Conservation (phyloP, 78 protist genomes). For the Creolimax fragrantissima region DNA sequence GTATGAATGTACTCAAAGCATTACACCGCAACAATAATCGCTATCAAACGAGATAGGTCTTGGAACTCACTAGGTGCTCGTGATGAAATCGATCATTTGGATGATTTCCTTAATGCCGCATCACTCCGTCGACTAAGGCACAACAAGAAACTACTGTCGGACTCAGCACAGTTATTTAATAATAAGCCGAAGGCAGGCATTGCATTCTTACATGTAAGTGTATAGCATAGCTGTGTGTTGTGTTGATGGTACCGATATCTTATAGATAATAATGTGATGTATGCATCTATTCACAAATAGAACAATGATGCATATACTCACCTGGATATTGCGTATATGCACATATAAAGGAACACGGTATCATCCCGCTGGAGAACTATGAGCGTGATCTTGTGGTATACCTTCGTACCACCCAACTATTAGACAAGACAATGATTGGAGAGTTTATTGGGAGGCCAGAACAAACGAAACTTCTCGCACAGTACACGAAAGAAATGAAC, state of each 20-base stretch:
- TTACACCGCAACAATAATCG: no score
- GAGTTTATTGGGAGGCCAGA: slow-evolving; percentile 20
- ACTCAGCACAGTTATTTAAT: slow-evolving; percentile 16
- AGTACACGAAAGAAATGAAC: slow-evolving; percentile 2
- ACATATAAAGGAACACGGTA: slow-evolving; percentile 11
- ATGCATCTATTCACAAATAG: no score
- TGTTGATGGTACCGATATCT: not conserved
- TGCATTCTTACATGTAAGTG: not conserved
- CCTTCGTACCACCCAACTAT: slow-evolving; percentile 15
- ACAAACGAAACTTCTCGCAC: not conserved
- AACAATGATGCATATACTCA: not conserved
- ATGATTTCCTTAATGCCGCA: not conserved
- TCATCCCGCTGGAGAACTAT: not conserved
- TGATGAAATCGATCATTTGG: not conserved
- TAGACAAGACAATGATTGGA: slow-evolving; percentile 33
- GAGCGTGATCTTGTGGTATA: slow-evolving; percentile 5
- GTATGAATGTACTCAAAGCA: no score
- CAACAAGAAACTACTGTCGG: not conserved
- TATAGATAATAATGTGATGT: no score
- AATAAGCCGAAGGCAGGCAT: slow-evolving; percentile 7
- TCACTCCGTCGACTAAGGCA: not conserved
- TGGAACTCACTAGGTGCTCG: not conserved
- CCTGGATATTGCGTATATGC: not conserved
- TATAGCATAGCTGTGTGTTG: not conserved
- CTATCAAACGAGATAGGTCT: no score